These are phyloP conservation scores for Basidioascus undulatus DNA, from an alignment of 768 basidiomycete species.

Conservation along the genomic window DNA sequence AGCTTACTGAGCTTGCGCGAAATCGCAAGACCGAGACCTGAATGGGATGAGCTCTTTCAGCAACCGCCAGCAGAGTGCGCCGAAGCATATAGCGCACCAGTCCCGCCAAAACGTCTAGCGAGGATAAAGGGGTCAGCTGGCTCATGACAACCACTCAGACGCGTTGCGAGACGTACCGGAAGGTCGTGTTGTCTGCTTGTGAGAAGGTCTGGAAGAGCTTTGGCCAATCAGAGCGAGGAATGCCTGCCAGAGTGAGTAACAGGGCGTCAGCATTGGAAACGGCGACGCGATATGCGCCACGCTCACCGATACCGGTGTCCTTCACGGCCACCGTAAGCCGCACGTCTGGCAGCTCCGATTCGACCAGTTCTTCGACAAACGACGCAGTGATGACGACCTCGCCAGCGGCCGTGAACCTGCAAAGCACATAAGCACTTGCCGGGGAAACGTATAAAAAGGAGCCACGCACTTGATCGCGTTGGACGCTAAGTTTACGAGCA, in stretches of 20 bases:
- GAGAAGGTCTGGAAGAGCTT: slow-evolving; percentile 4
- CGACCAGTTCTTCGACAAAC: not conserved
- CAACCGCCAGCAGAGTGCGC: too few relatives aligned
- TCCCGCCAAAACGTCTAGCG: slow-evolving; percentile 11
- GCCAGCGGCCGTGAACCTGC: slow-evolving; percentile 7
- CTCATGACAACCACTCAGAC: too few relatives aligned
- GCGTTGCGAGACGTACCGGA: slow-evolving; percentile 4
- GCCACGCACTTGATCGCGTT: too few relatives aligned
- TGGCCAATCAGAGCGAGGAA: not conserved
- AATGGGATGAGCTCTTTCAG: too few relatives aligned
- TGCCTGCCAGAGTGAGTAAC: not conserved
- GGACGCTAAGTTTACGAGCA: not conserved
- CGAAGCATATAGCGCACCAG: too few relatives aligned
- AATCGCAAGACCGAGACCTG: slow-evolving; percentile 9
- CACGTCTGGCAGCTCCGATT: not conserved
- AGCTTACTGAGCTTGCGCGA: slow-evolving; percentile 7
- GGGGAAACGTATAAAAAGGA: too few relatives aligned
- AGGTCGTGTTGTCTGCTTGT: slow-evolving; percentile 8
- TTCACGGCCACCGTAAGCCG: slow-evolving; percentile 4
- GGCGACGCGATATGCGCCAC: slow-evolving; percentile 6
- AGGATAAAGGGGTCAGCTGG: too few relatives aligned
- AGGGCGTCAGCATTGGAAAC: too few relatives aligned
- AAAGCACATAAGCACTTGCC: too few relatives aligned
- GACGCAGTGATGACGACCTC: slow-evolving; percentile 7
- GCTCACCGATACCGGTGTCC: slow-evolving; percentile 9